A percentile compares a stretch with the other conserved stretches of the same genome.
Evolutionary conservation across 2,329 filamentous ascomycete species (phyloP).

Genomic region (Sporothrix sp.): DNA sequence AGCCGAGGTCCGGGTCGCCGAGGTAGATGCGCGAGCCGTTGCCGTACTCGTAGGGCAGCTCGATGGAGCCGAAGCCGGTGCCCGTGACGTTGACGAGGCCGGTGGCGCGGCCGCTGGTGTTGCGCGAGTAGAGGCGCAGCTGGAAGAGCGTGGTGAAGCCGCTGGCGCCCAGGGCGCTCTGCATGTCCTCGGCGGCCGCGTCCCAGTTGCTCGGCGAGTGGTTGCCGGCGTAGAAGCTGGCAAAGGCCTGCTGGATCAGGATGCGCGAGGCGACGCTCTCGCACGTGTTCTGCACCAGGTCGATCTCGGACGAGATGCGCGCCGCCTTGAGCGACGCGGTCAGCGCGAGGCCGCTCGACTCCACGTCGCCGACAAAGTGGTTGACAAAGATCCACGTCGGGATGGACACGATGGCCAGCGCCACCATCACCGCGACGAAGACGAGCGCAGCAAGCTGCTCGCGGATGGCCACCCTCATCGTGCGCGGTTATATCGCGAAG

Average conservation of each 20-base stretch:
- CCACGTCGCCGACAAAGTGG: conserved; percentile 41
- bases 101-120: conserved; percentile 44
- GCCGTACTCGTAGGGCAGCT: conserved; percentile 50
- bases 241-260: conserved; percentile 45
- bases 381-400: conserved; percentile 58
- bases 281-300: conserved; percentile 67
- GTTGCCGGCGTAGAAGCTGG: conserved; percentile 46
- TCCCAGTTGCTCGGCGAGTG: conserved; percentile 49
- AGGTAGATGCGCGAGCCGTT: conserved; percentile 52
- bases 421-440: conserved; percentile 61
- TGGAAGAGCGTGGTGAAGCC: conserved; percentile 54
- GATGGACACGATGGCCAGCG: conserved; percentile 68
- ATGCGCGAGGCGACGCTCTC: conserved; percentile 60
- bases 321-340: conserved; percentile 81
- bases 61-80: conserved; percentile 34
- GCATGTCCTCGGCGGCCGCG: conserved; percentile 52
- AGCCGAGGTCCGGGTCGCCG: conserved; percentile 55
- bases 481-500: conserved; percentile 27
- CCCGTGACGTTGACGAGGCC: conserved; percentile 58
- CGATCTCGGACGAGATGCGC: conserved; percentile 67
- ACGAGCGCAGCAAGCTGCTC: conserved; percentile 79
- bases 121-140: conserved; percentile 61
- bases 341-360: conserved; percentile 56
- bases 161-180: conserved; percentile 57
- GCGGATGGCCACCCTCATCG: conserved; percentile 78